Base-by-base conservation (phyloP, 192 early-diverging fungal genomes). In the Backusella parvicylindrica region DNA sequence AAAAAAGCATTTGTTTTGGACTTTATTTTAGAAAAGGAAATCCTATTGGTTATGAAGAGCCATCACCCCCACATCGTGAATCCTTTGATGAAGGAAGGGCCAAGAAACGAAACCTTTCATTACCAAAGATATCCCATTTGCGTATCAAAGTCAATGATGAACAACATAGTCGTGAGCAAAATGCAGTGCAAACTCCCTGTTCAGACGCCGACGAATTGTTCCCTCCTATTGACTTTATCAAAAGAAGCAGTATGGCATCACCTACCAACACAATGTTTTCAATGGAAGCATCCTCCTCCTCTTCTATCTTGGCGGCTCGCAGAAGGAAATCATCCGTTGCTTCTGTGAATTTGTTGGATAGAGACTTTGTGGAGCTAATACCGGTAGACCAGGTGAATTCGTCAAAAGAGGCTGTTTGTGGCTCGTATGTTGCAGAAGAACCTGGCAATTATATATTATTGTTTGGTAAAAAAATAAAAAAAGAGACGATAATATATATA, bases 381-480 rank as follows among this genome's bases (percentile, higher is more conserved):
- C 93, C 93, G 18, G 87, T 96, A 30, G 84, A 91, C 64, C 96
- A 96, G 78, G 95, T 95, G 74, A 91, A 95, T 68, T 95, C 94
- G 28, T 84, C 92, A n/a, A 91, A 91, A 71, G 86, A 87, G 18
- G 94, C 92, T 1, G 91, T 97, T 78, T 94, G 92, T 74, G 97
- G 97, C 26, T 81, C 85, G 33, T 92, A 86, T 80, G 75, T 80
- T 18, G 92, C 92, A 16, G 82, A 85, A 3, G 93, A 95, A 72
- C 88, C 92, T 2, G 97, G 97, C 6, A 84, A 87, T 30, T 98
- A 94, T 74, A 84, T 91, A 13, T 70, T 95, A 53, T 86, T 89
- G 41, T 92, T 93, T 83, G 92, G 92, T 90, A 88, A 84, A 1
- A n/a, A 33, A 23, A 11, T 30, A 21, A 53, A 33, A 13, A 18